Conservation (phyloP, 495 filamentous ascomycete species). For the Neurospora sp. region DNA sequence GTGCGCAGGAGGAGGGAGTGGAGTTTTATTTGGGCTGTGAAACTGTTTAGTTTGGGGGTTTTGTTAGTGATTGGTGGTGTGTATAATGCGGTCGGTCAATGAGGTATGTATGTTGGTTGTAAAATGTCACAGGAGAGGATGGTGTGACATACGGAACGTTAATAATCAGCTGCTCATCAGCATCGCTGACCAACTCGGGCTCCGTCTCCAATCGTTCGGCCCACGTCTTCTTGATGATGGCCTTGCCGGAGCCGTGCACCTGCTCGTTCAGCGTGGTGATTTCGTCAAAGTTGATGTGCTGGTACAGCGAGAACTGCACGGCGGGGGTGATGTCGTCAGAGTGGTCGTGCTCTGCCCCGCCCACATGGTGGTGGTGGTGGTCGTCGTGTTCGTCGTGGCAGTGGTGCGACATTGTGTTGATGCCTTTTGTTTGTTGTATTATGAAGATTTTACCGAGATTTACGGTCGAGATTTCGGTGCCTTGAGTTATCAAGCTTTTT, state of each 20-base stretch:
- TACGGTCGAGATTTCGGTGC: background rate
- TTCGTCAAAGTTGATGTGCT: conserved; percentile 79
- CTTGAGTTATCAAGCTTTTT: background rate
- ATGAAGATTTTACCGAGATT: background rate
- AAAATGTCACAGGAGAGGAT: too few species aligned
- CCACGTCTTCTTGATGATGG: conserved; percentile 86
- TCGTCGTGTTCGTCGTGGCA: conserved; percentile 20
- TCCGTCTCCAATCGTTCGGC: conserved; percentile 57
- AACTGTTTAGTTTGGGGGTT: conserved; percentile 43
- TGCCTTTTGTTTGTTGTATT: background rate
- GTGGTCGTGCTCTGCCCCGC: conserved; percentile 54
- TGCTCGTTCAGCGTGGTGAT: conserved; percentile 82
- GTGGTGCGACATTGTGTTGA: conserved; percentile 34
- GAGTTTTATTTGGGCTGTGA: conserved; percentile 86
- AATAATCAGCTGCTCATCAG: conserved; percentile 89
- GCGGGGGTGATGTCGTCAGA: conserved; percentile 87
- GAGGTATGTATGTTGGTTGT: background rate
- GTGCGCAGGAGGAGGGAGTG: conserved; percentile 80
- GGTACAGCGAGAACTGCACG: conserved; percentile 76
- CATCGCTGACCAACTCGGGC: conserved; percentile 72
- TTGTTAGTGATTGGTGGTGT: too few species aligned
- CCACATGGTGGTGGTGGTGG: conserved; percentile 14
- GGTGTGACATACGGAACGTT: conserved; percentile 59
- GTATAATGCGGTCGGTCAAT: background rate
- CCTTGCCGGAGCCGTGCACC: conserved; percentile 52